phyloP scores from a whole-genome alignment of 441 rosid species.

The Pelargonium australe region DNA sequence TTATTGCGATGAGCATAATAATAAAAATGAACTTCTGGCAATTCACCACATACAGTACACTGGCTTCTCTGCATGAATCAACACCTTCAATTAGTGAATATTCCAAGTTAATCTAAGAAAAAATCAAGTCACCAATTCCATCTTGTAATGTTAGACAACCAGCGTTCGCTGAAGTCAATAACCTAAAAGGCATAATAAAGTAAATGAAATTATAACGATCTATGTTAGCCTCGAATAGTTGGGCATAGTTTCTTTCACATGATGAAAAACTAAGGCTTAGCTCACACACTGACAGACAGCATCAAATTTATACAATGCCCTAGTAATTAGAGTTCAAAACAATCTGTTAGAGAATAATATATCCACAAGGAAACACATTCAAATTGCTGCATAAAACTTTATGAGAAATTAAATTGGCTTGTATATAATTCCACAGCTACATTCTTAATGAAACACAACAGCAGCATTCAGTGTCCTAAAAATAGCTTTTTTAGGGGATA shows the following conservation, averaged over 20 bases:
- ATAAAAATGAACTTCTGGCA: slow-evolving; percentile 76
- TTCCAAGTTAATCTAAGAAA: slow-evolving; percentile 14
- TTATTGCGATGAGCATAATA: slow-evolving; percentile 75
- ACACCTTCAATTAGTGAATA: slow-evolving; percentile 24
- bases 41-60: slow-evolving; percentile 54
- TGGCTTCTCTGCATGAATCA: slow-evolving; percentile 50
- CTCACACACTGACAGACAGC: background rate
- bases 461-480: background rate
- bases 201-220: background rate
- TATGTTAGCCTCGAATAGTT: background rate
- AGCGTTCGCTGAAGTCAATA: background rate
- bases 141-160: slow-evolving; percentile 1
- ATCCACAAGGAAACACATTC: slow-evolving; percentile 74
- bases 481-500: too few species aligned
- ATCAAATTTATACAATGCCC: background rate
- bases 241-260: background rate
- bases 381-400: slow-evolving; percentile 75
- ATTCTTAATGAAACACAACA: background rate
- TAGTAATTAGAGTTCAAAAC: background rate
- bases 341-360: slow-evolving; percentile 78
- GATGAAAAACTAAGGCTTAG: background rate
- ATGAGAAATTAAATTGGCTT: slow-evolving; percentile 87
- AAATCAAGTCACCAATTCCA: slow-evolving; percentile 8
- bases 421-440: slow-evolving; percentile 53
- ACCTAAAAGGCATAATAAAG: background rate